Evolutionary conservation across 768 basidiomycete species (phyloP).

Genomic region (Mycena metata): DNA sequence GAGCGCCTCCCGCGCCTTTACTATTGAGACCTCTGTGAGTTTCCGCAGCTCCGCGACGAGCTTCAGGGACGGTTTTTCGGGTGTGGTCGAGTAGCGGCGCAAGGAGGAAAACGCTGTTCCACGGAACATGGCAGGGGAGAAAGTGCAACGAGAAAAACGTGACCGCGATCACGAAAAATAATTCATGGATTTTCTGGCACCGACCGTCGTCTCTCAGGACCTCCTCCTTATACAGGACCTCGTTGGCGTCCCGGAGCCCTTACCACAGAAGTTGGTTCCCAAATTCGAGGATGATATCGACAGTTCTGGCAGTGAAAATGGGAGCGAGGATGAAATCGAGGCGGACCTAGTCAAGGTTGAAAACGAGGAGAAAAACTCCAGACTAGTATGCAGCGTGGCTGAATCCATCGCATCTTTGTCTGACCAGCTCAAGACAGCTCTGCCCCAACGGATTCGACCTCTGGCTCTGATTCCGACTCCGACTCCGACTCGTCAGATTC

Average conservation of each 20-base stretch:
- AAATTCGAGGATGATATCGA: conserved; percentile 57
- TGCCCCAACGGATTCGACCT: conserved; percentile 49
- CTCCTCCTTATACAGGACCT: conserved; percentile 79
- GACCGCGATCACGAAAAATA: conserved; percentile 27
- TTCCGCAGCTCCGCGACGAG: conserved; percentile 91
- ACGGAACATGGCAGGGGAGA: conserved; percentile 8
- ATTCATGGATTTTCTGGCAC: conserved; percentile 65
- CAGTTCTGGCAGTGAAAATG: conserved; percentile 67
- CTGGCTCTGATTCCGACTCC: conserved; percentile 58
- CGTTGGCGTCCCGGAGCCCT: conserved; percentile 57
- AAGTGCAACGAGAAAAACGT: conserved; percentile 15
- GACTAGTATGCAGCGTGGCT: conserved; percentile 40
- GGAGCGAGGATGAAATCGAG: conserved; percentile 82
- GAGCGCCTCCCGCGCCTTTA: conserved; percentile 92
- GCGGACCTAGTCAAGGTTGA: conserved; percentile 67
- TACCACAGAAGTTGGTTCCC: conserved; percentile 12
- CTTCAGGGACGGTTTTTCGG: conserved; percentile 73
- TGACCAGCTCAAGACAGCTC: conserved; percentile 38
- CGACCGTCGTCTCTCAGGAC: conserved; percentile 77
- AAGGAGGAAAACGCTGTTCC: conserved; percentile 40
- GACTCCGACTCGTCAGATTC: conserved; percentile 49
- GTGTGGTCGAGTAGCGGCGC: conserved; percentile 65
- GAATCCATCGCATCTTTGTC: conserved; percentile 24
- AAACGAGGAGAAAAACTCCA: conserved; percentile 48
- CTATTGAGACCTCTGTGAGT: conserved; percentile 83